These are phyloP conservation scores for Penicillium brasilianum DNA, from an alignment of 2,329 filamentous ascomycete genomes.

Conservation along the genomic window DNA sequence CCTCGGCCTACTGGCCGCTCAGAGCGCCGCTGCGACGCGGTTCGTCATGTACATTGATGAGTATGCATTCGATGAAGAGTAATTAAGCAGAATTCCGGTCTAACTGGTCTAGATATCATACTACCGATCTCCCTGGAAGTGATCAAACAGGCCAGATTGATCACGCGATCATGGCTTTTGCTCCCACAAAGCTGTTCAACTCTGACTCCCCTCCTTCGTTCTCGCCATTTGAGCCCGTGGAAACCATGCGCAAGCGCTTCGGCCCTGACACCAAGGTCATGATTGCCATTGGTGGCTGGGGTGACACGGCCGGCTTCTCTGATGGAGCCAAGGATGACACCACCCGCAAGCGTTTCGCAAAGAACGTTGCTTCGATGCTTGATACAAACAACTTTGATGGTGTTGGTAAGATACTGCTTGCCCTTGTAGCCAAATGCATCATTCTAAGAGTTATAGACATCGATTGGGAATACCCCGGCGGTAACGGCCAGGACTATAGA, in stretches of 20 bases:
- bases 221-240: slow-evolving; percentile 60
- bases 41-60: slow-evolving; percentile 56
- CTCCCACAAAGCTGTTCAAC: slow-evolving; percentile 57
- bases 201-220: slow-evolving; percentile 51
- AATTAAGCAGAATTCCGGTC: not conserved
- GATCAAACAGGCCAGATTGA: slow-evolving; percentile 53
- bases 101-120: slow-evolving; percentile 48
- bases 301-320: slow-evolving; percentile 68
- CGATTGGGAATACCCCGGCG: slow-evolving; percentile 68
- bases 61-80: slow-evolving; percentile 37
- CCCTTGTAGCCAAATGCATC: not conserved
- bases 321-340: slow-evolving; percentile 58
- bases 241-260: slow-evolving; percentile 59
- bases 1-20: slow-evolving; percentile 38
- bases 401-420: slow-evolving; percentile 50
- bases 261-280: slow-evolving; percentile 64
- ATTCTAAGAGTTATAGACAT: slow-evolving; percentile 54
- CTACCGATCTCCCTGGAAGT: slow-evolving; percentile 38
- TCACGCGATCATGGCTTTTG: slow-evolving; percentile 62
- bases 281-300: slow-evolving; percentile 78
- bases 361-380: slow-evolving; percentile 68
- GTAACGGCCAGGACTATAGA: slow-evolving; percentile 73
- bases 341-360: slow-evolving; percentile 64
- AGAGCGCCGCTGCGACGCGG: slow-evolving; percentile 36
- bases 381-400: slow-evolving; percentile 68